Conservation (phyloP, 208 protist species). For the Acanthamoeba castellanii region DNA sequence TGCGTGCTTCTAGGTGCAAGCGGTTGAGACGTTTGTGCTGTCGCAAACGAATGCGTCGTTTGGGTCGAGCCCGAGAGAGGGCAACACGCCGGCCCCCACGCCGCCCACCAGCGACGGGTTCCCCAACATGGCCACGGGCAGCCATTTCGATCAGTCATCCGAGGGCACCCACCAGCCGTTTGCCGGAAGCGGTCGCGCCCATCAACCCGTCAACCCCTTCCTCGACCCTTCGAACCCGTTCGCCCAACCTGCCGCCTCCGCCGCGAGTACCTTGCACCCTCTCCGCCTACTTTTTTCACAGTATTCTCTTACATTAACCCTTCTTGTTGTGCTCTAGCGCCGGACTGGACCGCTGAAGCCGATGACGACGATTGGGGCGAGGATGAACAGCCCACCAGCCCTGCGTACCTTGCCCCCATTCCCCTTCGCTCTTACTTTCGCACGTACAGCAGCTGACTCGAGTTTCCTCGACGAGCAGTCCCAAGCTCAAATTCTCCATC, state of each 20-base stretch:
- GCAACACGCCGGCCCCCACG: neutral
- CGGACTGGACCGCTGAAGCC: neutral
- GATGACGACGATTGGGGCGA: neutral
- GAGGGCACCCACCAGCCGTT: neutral
- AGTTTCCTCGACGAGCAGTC: neutral
- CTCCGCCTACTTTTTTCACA: neutral
- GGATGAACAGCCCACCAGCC: neutral
- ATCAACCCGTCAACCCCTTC: neutral
- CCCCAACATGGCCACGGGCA: neutral
- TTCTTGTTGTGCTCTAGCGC: neutral
- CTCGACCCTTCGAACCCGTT: conserved; percentile 6
- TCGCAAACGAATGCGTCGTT: neutral
- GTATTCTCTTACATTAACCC: neutral
- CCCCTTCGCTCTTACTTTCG: neutral
- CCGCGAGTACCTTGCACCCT: neutral
- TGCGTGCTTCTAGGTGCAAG: neutral
- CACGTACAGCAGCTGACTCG: neutral
- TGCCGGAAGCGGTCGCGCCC: neutral
- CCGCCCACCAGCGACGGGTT: neutral
- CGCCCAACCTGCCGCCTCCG: neutral
- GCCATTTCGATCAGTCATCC: neutral
- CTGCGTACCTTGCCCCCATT: neutral
- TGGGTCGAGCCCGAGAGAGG: neutral
- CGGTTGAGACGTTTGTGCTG: neutral
- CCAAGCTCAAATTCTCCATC: conserved; percentile 31